Conservation (phyloP, 352 stramenopile genomes). For the Globisporangium splendens region DNA sequence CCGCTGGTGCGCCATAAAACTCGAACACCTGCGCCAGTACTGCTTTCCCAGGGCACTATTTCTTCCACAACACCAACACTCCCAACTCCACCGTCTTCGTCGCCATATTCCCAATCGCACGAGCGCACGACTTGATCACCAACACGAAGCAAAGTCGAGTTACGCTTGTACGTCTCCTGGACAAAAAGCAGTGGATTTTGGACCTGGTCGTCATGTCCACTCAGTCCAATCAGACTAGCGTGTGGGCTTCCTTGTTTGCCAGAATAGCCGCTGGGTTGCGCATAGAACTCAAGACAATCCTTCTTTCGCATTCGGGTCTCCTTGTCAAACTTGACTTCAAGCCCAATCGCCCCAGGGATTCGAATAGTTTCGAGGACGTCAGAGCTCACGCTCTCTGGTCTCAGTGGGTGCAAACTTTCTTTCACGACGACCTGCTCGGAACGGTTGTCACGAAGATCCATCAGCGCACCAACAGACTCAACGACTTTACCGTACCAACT, state of each 20-base stretch:
- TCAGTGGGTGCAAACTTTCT: constrained; percentile 53
- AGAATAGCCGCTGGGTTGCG: background rate
- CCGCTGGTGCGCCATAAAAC: constrained; percentile 47
- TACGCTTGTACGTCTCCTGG: constrained; percentile 24
- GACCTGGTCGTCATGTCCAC: constrained; percentile 25
- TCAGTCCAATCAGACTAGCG: constrained; percentile 27
- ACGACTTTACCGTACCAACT: constrained; percentile 64
- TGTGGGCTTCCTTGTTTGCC: background rate
- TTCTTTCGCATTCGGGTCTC: constrained; percentile 38
- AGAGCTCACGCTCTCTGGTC: background rate
- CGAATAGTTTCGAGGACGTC: constrained; percentile 20
- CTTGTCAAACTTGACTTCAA: constrained; percentile 72
- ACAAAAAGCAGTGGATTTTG: constrained; percentile 39
- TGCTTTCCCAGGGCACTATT: constrained; percentile 42
- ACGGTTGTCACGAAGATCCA: constrained; percentile 50
- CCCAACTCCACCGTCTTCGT: constrained; percentile 71
- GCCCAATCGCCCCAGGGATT: constrained; percentile 45
- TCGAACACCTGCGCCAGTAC: constrained; percentile 50
- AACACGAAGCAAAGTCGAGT: constrained; percentile 23
- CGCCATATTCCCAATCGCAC: constrained; percentile 63
- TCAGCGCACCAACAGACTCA: constrained; percentile 47
- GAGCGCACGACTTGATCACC: constrained; percentile 58
- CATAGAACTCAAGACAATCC: constrained; percentile 28
- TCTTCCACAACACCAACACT: constrained; percentile 51
- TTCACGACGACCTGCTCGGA: constrained; percentile 28